Conservation (phyloP, 106 monocot genomes). For the Chionographis japonica region DNA sequence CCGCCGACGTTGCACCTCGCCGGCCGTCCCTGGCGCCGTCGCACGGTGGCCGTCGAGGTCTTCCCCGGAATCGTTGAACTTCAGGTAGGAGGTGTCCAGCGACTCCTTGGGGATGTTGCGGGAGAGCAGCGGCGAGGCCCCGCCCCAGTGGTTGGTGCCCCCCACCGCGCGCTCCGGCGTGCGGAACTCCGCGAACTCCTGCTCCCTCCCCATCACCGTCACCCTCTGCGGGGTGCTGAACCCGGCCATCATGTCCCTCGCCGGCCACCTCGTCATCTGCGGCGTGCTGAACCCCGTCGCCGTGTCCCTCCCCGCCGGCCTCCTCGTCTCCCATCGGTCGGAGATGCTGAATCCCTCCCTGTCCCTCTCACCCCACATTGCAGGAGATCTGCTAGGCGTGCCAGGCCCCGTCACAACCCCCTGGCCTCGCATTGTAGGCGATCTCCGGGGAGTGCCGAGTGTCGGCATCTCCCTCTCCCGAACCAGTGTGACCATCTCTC, state of each 20-base stretch:
- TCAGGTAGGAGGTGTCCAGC: slow-evolving; percentile 9
- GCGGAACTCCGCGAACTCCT: slow-evolving; percentile 7
- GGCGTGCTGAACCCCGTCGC: no score
- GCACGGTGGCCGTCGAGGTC: neutral
- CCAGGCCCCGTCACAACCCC: no score
- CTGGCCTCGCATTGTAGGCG: no score
- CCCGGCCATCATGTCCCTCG: neutral
- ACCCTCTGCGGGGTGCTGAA: slow-evolving; percentile 16
- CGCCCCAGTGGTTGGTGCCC: slow-evolving; percentile 28
- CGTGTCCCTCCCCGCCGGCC: no score
- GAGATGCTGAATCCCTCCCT: no score
- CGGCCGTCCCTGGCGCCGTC: neutral
- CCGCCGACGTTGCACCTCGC: neutral
- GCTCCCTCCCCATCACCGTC: slow-evolving; percentile 22
- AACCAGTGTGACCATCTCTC: no score
- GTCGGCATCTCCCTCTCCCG: no score
- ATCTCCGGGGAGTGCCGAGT: no score
- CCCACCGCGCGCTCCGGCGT: slow-evolving; percentile 15
- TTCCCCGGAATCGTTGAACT: neutral
- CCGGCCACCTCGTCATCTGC: neutral
- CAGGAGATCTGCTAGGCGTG: no score
- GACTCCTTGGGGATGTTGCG: slow-evolving; percentile 16
- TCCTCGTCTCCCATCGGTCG: no score
- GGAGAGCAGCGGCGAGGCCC: slow-evolving; percentile 20
- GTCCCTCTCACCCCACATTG: no score